A percentile compares a stretch with the other conserved stretches of the same genome.
Evolutionary conservation across 768 basidiomycete species (phyloP).

Genomic region (Boletus reticulatus): DNA sequence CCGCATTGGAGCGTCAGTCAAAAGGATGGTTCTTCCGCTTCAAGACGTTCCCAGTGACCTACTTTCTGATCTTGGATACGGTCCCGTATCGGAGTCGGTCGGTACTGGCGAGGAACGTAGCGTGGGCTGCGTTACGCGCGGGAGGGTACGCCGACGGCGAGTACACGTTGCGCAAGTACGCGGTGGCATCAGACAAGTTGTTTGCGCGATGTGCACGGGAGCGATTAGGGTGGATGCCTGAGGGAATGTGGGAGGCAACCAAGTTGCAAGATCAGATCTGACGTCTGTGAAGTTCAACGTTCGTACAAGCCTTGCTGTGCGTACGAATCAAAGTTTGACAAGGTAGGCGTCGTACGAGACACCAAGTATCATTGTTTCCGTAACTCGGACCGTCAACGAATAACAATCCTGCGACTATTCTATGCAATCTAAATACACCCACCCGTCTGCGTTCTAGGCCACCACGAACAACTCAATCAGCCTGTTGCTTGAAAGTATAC

Average conservation of each 20-base stretch:
- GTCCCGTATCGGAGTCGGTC: neutral
- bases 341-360: too few relatives aligned
- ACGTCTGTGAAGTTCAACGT: too few relatives aligned
- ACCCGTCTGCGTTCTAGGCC: neutral
- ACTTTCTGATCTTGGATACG: slow-evolving; percentile 27
- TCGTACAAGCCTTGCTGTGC: too few relatives aligned
- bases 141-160: slow-evolving; percentile 24
- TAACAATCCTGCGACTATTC: neutral
- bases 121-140: slow-evolving; percentile 28
- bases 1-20: neutral
- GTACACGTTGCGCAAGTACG: slow-evolving; percentile 6
- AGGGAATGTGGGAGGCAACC: neutral
- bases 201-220: slow-evolving; percentile 6
- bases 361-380: too few relatives aligned
- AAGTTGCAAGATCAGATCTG: neutral
- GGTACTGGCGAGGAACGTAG: neutral
- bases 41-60: slow-evolving; percentile 33
- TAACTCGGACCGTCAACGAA: neutral
- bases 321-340: too few relatives aligned
- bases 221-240: slow-evolving; percentile 19
- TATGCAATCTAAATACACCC: slow-evolving; percentile 13
- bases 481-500: neutral
- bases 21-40: slow-evolving; percentile 27
- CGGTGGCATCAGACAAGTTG: too few relatives aligned
- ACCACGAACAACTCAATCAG: neutral